Evolutionary conservation across 2,329 filamentous ascomycete genomes (phyloP), one percentile per base, ranked within the genome.

Genomic region (Coniochaeta sp.): DNA sequence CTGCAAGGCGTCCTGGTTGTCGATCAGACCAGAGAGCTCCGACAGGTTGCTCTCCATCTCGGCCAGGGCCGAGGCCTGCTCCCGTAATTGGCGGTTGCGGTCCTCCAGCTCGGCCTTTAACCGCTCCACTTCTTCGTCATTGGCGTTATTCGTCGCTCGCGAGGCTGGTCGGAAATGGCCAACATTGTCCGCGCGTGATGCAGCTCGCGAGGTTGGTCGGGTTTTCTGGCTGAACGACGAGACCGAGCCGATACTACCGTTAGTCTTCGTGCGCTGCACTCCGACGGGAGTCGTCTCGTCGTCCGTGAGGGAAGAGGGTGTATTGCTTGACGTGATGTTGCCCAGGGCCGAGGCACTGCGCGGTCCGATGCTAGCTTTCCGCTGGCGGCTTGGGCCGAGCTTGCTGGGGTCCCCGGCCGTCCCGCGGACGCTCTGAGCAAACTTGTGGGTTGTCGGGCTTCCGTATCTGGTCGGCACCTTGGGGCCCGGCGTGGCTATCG

Each of bases 1-100:
- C 45, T 48, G 45, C 10, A 48, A n/a, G 26, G 26, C 26, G 53
- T 77, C 73, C 55, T 73, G 70, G 65, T 74, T 76, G 69, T 77
- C 86, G 63, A 95, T 85, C 27, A 95, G 71, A 18, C 78, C 66
- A 58, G 80, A 77, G 16, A 96, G 76, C 65, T 96, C 91, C n/a
- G 83, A 83, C 46, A 96, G 73, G 56, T 86, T 92, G 54, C 78
- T 81, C 64, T 99, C 92, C 86, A 99, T 96, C 59, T 99, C 94
- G 13, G 84, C 78, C 50, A 99, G 71, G 16, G 86, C 89, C 4
- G 82, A 74, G 2, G 89, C 85, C 67, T 99, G 94, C 40, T 96
- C 94, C 60, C 85, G 86, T n/a, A 99, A 73, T 65, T 96, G 89
- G 57, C 78, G 82, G 59, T 97, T 91, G 27, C 90, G 85, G 55